A percentile compares a stretch with the other conserved stretches of the same genome.
These are phyloP conservation scores for Chloranthus sessilifolius DNA, from an alignment of 164 flowering plant genomes.

Conservation along the genomic window DNA sequence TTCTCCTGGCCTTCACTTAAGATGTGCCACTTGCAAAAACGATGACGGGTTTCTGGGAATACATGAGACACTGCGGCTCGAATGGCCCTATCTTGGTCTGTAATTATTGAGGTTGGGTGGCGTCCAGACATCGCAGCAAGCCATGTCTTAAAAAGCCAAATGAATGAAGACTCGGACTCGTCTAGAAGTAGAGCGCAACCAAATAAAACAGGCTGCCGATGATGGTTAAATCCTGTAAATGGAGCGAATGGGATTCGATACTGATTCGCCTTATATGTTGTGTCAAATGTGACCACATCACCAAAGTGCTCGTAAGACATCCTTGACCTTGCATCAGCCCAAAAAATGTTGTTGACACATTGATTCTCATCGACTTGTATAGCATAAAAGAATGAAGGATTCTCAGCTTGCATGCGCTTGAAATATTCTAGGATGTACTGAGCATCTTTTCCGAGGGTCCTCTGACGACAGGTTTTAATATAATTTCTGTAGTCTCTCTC, in stretches of 20 bases:
- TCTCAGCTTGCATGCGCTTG: conserved; percentile 60
- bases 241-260: conserved; percentile 60
- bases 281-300: conserved; percentile 52
- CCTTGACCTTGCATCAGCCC: conserved; percentile 69
- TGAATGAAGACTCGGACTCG: conserved; percentile 57
- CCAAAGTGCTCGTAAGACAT: conserved; percentile 57
- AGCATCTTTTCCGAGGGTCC: conserved; percentile 60
- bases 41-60: conserved; percentile 48
- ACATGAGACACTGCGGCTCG: conserved; percentile 45
- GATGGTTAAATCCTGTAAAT: conserved; percentile 61
- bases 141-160: conserved; percentile 61
- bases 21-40: conserved; percentile 61
- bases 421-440: conserved; percentile 60
- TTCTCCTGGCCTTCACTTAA: conserved; percentile 56
- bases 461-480: conserved; percentile 20
- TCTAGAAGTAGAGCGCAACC: conserved; percentile 61
- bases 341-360: conserved; percentile 49
- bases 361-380: conserved; percentile 58
- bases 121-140: conserved; percentile 56
- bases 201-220: conserved; percentile 54
- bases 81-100: conserved; percentile 51
- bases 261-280: conserved; percentile 38
- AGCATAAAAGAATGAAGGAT: conserved; percentile 63
- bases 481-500: conserved; percentile 22
- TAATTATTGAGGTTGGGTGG: conserved; percentile 42